These are phyloP conservation scores for Fraxinus americana DNA, from an alignment of 257 asterid species.

Conservation along the genomic window DNA sequence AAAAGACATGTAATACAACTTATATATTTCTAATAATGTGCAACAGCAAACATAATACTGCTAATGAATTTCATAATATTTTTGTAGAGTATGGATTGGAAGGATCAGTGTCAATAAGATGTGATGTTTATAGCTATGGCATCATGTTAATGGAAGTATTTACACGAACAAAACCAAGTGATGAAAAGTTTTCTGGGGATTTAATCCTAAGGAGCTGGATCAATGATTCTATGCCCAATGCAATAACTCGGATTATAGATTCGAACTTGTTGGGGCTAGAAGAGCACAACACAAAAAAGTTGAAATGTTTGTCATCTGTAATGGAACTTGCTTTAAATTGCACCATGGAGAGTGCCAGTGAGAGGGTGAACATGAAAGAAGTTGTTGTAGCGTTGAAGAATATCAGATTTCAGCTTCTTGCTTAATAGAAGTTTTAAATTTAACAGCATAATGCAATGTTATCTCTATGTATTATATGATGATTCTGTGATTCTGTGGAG, in stretches of 20 bases:
- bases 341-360: slow-evolving; percentile 18
- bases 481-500: no score
- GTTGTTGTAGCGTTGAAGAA: slow-evolving; percentile 24
- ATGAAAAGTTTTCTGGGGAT: slow-evolving; percentile 16
- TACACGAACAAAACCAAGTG: slow-evolving; percentile 22
- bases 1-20: no score
- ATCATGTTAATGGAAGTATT: slow-evolving; percentile 34
- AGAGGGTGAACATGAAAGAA: slow-evolving; percentile 22
- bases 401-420: neutral
- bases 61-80: neutral
- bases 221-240: slow-evolving; percentile 19
- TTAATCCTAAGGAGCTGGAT: slow-evolving; percentile 27
- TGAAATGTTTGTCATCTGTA: slow-evolving; percentile 26
- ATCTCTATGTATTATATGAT: no score
- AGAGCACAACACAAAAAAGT: slow-evolving; percentile 13
- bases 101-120: neutral
- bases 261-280: slow-evolving; percentile 18
- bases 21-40: neutral
- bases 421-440: no score
- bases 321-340: slow-evolving; percentile 36
- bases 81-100: slow-evolving; percentile 27
- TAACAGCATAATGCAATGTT: no score
- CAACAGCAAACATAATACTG: no score
- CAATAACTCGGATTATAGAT: slow-evolving; percentile 22
- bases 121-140: slow-evolving; percentile 31